Conservation (phyloP, 2,329 filamentous ascomycete species). For the Ampelomyces quisqualis region DNA sequence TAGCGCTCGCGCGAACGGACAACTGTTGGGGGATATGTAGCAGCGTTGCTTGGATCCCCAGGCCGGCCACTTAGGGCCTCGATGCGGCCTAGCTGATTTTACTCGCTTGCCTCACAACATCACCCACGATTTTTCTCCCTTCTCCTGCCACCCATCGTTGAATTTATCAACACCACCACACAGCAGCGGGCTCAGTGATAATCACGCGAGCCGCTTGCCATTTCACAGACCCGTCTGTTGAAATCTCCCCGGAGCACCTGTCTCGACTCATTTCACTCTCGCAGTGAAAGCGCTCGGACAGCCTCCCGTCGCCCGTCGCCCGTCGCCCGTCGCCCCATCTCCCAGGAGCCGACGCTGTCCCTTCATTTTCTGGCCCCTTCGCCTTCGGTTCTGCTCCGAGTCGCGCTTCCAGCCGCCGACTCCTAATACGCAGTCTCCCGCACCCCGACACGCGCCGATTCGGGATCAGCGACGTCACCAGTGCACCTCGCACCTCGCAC, state of each 20-base stretch:
- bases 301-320: conserved; percentile 33
- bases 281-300: conserved; percentile 39
- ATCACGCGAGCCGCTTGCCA: conserved; percentile 40
- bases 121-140: conserved; percentile 16
- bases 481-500: no score
- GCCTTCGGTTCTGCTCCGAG: conserved; percentile 27
- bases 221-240: conserved; percentile 44
- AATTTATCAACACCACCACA: conserved; percentile 29
- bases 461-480: conserved; percentile 31
- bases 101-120: conserved; percentile 28
- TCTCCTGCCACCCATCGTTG: conserved; percentile 34
- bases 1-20: conserved; percentile 1
- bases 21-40: neutral
- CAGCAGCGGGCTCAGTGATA: conserved; percentile 36
- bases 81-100: conserved; percentile 13
- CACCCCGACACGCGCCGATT: conserved; percentile 30
- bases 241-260: conserved; percentile 40
- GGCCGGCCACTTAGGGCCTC: neutral
- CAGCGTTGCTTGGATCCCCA: conserved; percentile 3
- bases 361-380: conserved; percentile 22
- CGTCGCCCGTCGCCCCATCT: conserved; percentile 31
- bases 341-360: conserved; percentile 29
- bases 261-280: conserved; percentile 32
- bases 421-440: conserved; percentile 26
- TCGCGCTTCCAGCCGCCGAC: conserved; percentile 26